Conservation (phyloP, 768 basidiomycete species). For the Macrolepiota fuliginosa region DNA sequence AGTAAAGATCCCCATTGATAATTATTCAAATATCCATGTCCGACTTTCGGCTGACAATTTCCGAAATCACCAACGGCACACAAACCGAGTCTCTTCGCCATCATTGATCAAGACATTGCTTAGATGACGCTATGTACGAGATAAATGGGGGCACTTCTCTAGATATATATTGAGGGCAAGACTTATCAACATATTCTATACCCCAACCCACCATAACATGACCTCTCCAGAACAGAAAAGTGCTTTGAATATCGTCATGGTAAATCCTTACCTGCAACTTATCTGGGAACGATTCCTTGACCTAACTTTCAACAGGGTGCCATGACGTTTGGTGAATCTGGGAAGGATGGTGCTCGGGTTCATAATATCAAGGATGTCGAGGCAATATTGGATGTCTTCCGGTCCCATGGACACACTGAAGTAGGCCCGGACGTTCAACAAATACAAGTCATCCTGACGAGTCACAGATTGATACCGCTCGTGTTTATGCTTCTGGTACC, state of each 20-base stretch:
- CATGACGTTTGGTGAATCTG: constrained; percentile 53
- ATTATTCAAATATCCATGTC: too few relatives aligned
- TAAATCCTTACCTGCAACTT: constrained; percentile 14
- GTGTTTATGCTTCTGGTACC: constrained; percentile 49
- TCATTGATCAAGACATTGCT: too few relatives aligned
- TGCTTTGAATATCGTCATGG: constrained; percentile 51
- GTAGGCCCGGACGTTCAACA: constrained; percentile 25
- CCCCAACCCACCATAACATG: constrained; percentile 15
- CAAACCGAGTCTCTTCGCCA: too few relatives aligned
- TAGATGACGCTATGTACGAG: background rate
- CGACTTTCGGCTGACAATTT: too few relatives aligned
- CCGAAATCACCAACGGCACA: too few relatives aligned
- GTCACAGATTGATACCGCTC: constrained; percentile 43
- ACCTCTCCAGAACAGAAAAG: constrained; percentile 31
- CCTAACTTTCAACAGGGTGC: constrained; percentile 35
- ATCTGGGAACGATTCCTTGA: background rate
- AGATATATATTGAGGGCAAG: background rate
- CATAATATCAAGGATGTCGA: constrained; percentile 46
- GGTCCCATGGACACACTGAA: constrained; percentile 51
- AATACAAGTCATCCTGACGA: background rate
- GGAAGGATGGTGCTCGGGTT: constrained; percentile 47
- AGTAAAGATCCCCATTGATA: too few relatives aligned
- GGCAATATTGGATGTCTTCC: constrained; percentile 52
- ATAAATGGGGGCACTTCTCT: background rate
- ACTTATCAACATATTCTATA: background rate